Evolutionary conservation across 306 rosid species (phyloP), one percentile per base, ranked within the genome.

Genomic region (Inga leiocalycina): DNA sequence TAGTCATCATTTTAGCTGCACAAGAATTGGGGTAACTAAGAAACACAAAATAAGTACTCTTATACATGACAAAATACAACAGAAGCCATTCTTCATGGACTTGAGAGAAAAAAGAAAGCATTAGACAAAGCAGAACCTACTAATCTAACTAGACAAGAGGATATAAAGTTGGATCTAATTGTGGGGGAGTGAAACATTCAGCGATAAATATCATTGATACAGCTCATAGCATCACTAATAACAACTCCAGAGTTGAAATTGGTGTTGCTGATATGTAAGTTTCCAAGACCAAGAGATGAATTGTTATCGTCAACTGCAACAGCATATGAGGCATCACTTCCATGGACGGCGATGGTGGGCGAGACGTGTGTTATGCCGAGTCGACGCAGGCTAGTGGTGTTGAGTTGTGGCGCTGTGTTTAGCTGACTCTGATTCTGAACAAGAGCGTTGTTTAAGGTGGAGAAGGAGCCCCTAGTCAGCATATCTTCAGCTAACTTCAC

Each of bases 401-500:
- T 82, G 41, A 86, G 73, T 17, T 84, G 89, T 37, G 88, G 89
- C 8, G 79, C 82, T 10, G 69, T 48, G 77, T 82, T 78, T 54
- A 85, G 24, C 81, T 89, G 90, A 74, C 76, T 86, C 74, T 86
- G 96, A 71, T 82, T 85, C 52, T 90, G 93, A 57, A 86, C 48
- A 57, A 89, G 72, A 37, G 89, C 81, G 52, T 89, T 90, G 78
- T 80, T 89, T 30, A 86, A 48, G 61, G 79, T 84, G 66, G 80
- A 81, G 77, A 93, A 65, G 24, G 97, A 86, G 30, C 92, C 92
- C 75, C 93, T 56, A 65, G 97, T 80, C 9, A 93, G 88, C 92
- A 91, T 89, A 30, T 87, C 97, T 83, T 92, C 97, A 3, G 98
- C 98, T 82, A 93, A 88, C 69, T 92, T 92, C 83, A 93, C 98